Percentiles rank a stretch among this genome's conserved stretches.
These are phyloP conservation scores for Fusarium virguliforme DNA, from an alignment of 2,329 filamentous ascomycete species.

Conservation along the genomic window DNA sequence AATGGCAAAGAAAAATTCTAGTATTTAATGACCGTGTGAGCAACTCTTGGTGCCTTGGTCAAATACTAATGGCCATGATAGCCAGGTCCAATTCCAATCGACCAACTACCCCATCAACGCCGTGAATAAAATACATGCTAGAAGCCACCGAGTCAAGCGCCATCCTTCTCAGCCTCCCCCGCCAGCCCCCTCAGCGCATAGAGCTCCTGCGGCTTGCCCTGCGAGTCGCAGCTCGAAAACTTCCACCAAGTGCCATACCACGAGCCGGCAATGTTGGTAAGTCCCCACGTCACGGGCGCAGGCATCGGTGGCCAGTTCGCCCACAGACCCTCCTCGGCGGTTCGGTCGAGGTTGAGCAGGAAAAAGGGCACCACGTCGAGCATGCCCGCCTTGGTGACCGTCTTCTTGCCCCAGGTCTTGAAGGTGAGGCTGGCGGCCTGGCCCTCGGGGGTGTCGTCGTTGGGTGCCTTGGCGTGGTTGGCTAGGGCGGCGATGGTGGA, in stretches of 20 bases:
- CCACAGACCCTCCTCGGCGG: slow-evolving; percentile 73
- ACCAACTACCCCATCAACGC: slow-evolving; percentile 19
- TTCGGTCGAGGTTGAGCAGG: slow-evolving; percentile 74
- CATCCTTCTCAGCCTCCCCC: slow-evolving; percentile 1
- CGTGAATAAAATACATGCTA: background rate
- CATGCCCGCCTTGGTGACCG: slow-evolving; percentile 73
- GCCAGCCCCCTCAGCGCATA: slow-evolving; percentile 61
- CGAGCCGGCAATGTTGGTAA: slow-evolving; percentile 72
- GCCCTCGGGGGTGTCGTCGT: slow-evolving; percentile 62
- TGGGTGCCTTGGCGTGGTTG: slow-evolving; percentile 67
- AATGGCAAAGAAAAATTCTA: too few species aligned
- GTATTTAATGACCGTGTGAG: too few species aligned
- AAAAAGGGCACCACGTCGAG: slow-evolving; percentile 77
- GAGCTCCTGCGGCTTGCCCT: slow-evolving; percentile 68
- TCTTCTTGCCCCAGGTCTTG: slow-evolving; percentile 75
- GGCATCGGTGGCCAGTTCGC: slow-evolving; percentile 77
- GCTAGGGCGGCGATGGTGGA: slow-evolving; percentile 66
- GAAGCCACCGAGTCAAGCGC: background rate
- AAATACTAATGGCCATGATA: too few species aligned
- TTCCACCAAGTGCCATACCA: slow-evolving; percentile 74
- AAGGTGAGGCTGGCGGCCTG: slow-evolving; percentile 66
- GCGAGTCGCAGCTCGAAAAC: slow-evolving; percentile 74
- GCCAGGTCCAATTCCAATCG: slow-evolving; percentile 11
- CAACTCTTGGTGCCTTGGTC: too few species aligned
- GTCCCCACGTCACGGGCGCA: slow-evolving; percentile 70